These are phyloP conservation scores for Candida taoyuanica DNA, from an alignment of 805 yeast species.

Conservation along the genomic window DNA sequence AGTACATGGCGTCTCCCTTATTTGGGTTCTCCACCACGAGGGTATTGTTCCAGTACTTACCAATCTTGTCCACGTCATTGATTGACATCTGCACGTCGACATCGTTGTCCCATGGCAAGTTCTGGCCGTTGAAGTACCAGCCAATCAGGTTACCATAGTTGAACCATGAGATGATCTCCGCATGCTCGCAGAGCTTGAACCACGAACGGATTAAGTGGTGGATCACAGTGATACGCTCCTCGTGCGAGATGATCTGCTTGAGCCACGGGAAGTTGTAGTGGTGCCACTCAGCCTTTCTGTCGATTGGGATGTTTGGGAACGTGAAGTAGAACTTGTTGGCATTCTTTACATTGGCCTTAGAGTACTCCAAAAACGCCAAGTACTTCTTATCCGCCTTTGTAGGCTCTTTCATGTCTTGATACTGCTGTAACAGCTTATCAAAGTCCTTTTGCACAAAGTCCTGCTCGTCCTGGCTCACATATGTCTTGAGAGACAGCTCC, in stretches of 20 bases:
- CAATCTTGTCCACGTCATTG: slow-evolving; percentile 37
- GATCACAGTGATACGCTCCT: slow-evolving; percentile 29
- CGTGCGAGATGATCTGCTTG: slow-evolving; percentile 27
- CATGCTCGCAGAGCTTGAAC: slow-evolving; percentile 43
- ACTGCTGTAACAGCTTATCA: slow-evolving; percentile 12
- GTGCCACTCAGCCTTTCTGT: slow-evolving; percentile 25
- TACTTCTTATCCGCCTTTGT: slow-evolving; percentile 23
- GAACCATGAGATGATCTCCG: slow-evolving; percentile 50
- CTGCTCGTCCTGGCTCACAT: slow-evolving; percentile 10
- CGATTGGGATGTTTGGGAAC: slow-evolving; percentile 25
- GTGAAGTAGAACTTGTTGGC: slow-evolving; percentile 26
- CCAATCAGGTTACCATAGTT: slow-evolving; percentile 62
- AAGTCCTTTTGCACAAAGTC: slow-evolving; percentile 21
- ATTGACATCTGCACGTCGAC: slow-evolving; percentile 59
- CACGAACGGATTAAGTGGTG: slow-evolving; percentile 51
- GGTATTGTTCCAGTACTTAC: slow-evolving; percentile 44
- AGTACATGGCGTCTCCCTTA: slow-evolving; percentile 30
- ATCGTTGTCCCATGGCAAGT: slow-evolving; percentile 59
- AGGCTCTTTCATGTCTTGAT: slow-evolving; percentile 13
- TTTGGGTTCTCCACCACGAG: slow-evolving; percentile 40
- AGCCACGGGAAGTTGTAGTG: slow-evolving; percentile 32
- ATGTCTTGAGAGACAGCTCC: slow-evolving; percentile 14
- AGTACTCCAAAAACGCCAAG: slow-evolving; percentile 23
- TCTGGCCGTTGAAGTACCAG: slow-evolving; percentile 56
- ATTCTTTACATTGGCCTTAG: slow-evolving; percentile 21